Conservation (phyloP, 805 yeast species). For the Lipomyces sp. region DNA sequence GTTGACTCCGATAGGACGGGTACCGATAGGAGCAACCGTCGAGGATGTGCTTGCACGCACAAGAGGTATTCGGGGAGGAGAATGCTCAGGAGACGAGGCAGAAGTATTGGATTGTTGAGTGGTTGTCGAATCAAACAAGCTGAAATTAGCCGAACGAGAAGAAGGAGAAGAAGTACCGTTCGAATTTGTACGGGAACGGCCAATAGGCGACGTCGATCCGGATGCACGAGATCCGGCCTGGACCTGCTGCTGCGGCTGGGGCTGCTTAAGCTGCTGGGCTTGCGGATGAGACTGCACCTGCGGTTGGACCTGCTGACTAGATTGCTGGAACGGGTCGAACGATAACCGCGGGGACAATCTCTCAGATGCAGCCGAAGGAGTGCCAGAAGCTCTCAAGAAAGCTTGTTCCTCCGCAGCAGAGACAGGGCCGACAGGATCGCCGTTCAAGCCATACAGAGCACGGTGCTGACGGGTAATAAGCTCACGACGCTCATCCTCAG, state of each 20-base stretch:
- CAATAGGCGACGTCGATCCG: slow-evolving; percentile 28
- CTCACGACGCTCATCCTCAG: slow-evolving; percentile 39
- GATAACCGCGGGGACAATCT: slow-evolving; percentile 35
- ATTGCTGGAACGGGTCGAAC: slow-evolving; percentile 37
- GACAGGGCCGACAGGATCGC: slow-evolving; percentile 9
- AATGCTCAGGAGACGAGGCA: slow-evolving; percentile 36
- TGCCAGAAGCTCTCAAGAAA: slow-evolving; percentile 23
- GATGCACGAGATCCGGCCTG: slow-evolving; percentile 12
- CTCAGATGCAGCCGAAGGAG: slow-evolving; percentile 25
- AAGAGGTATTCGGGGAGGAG: slow-evolving; percentile 37
- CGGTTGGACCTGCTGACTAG: slow-evolving; percentile 10
- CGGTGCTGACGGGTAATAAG: slow-evolving; percentile 36
- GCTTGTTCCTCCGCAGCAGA: slow-evolving; percentile 28
- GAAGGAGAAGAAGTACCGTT: slow-evolving; percentile 38
- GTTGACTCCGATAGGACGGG: slow-evolving; percentile 30
- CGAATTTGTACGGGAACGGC: slow-evolving; percentile 35
- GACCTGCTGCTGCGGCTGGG: slow-evolving; percentile 11
- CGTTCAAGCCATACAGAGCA: slow-evolving; percentile 30
- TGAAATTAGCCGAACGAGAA: slow-evolving; percentile 38
- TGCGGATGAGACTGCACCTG: slow-evolving; percentile 16
- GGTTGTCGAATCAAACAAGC: slow-evolving; percentile 36
- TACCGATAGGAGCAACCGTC: slow-evolving; percentile 38
- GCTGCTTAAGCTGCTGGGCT: slow-evolving; percentile 15
- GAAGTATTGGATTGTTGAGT: slow-evolving; percentile 32
- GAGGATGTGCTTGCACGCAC: slow-evolving; percentile 31